Conservation (phyloP, 805 yeast species). For the Teunomyces cretensis region DNA sequence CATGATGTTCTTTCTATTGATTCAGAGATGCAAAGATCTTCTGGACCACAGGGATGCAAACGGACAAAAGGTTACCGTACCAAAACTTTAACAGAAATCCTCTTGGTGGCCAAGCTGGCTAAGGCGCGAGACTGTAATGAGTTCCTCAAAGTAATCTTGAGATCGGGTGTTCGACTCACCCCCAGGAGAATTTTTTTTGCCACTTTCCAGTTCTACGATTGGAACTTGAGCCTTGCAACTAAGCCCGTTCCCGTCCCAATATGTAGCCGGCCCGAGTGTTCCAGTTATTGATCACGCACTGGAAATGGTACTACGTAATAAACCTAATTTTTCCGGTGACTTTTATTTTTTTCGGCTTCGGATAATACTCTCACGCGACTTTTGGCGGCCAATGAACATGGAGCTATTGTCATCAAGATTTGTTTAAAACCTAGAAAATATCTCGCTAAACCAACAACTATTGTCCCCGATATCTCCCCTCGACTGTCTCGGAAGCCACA, state of each 20-base stretch:
- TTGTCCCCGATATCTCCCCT: neutral
- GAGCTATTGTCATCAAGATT: neutral
- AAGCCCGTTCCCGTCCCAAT: no score
- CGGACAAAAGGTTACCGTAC: no score
- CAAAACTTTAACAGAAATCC: conserved; percentile 11
- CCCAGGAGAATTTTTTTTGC: conserved; percentile 38
- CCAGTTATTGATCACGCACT: no score
- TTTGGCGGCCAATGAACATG: neutral
- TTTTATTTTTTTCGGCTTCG: neutral
- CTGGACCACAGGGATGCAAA: no score
- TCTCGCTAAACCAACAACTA: neutral
- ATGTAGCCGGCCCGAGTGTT: no score
- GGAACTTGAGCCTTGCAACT: neutral
- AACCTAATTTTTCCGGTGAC: neutral
- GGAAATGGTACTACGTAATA: no score
- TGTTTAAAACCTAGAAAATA: neutral
- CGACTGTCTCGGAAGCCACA: no score
- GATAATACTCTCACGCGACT: neutral
- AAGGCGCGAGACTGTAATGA: conserved; percentile 49
- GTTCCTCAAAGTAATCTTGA: conserved; percentile 38
- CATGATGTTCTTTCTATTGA: no score
- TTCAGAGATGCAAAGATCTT: no score
- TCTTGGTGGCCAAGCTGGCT: conserved; percentile 51
- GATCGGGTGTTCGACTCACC: conserved; percentile 52
- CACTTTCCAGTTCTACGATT: no score